A percentile compares a stretch with the other conserved stretches of the same genome.
Evolutionary conservation across 2,329 filamentous ascomycete species (phyloP).

Genomic region (Sporothrix humicola): DNA sequence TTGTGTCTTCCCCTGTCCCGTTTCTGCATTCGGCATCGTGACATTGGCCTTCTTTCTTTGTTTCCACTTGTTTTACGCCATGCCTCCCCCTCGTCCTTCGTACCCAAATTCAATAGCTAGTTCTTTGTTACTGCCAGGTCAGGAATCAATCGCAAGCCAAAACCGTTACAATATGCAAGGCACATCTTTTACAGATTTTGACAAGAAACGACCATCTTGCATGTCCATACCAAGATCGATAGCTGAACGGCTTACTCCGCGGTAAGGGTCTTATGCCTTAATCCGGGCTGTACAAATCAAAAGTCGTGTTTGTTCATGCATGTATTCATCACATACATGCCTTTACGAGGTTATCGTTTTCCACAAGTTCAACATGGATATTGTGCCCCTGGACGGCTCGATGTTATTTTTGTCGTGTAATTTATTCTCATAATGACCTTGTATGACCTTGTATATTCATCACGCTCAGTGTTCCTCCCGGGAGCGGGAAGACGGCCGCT

Average conservation of each 20-base stretch:
- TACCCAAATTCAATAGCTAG: background rate
- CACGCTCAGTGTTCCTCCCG: background rate
- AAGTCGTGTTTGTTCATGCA: background rate
- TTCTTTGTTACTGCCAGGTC: too few relatives aligned
- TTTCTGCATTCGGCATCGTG: background rate
- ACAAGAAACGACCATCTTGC: background rate
- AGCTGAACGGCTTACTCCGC: too few relatives aligned
- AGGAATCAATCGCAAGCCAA: background rate
- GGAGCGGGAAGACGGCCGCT: conserved; percentile 6
- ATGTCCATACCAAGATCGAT: background rate
- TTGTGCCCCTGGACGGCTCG: background rate
- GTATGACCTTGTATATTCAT: background rate
- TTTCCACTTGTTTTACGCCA: background rate
- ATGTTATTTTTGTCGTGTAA: background rate
- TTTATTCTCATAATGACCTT: background rate
- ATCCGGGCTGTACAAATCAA: background rate
- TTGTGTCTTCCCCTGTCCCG: background rate
- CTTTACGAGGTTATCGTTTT: conserved; percentile 8
- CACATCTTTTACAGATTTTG: background rate
- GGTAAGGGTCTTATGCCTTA: too few relatives aligned
- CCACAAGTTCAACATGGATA: background rate
- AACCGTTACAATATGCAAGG: conserved; percentile 4
- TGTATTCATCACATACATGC: background rate
- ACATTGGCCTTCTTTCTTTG: background rate
- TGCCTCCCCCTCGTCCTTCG: background rate